phyloP scores from a whole-genome alignment of 2,329 filamentous ascomycete species.

The Chaetomiaceae sp. region DNA sequence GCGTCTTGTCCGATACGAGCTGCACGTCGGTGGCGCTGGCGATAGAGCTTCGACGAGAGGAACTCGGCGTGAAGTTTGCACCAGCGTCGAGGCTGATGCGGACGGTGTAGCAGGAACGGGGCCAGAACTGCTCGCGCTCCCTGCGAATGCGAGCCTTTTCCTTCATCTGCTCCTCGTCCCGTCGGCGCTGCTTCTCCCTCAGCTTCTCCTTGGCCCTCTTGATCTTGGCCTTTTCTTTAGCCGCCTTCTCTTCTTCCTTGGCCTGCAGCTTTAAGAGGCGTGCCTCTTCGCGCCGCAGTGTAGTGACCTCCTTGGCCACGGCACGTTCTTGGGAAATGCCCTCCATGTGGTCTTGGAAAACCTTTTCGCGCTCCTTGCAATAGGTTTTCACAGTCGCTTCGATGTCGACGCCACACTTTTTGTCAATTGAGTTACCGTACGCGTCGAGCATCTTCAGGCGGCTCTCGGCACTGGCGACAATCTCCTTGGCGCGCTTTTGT shows the following conservation, averaged over 20 bases:
- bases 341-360: conserved; percentile 39
- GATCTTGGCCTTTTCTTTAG: conserved; percentile 33
- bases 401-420: conserved; percentile 35
- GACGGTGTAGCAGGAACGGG: conserved; percentile 45
- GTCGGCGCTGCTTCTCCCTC: conserved; percentile 31
- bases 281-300: conserved; percentile 32
- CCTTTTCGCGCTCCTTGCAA: conserved; percentile 39
- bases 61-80: conserved; percentile 36
- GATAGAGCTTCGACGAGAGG: conserved; percentile 47
- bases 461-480: conserved; percentile 32
- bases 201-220: conserved; percentile 34
- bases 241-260: conserved; percentile 26
- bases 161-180: conserved; percentile 35
- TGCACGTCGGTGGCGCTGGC: conserved; percentile 52
- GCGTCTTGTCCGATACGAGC: conserved; percentile 46
- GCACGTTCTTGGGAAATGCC: conserved; percentile 33
- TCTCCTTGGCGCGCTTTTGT: conserved; percentile 30
- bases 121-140: conserved; percentile 47
- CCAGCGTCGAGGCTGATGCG: conserved; percentile 49
- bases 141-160: conserved; percentile 43
- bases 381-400: conserved; percentile 39
- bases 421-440: conserved; percentile 37
- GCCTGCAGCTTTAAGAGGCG: conserved; percentile 29
- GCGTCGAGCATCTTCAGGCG: conserved; percentile 41
- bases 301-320: conserved; percentile 32